Percentiles rank a stretch among this genome's conserved stretches.
Evolutionary conservation across 345 rosid genomes (phyloP).

Genomic region (Dimocarpus longan): DNA sequence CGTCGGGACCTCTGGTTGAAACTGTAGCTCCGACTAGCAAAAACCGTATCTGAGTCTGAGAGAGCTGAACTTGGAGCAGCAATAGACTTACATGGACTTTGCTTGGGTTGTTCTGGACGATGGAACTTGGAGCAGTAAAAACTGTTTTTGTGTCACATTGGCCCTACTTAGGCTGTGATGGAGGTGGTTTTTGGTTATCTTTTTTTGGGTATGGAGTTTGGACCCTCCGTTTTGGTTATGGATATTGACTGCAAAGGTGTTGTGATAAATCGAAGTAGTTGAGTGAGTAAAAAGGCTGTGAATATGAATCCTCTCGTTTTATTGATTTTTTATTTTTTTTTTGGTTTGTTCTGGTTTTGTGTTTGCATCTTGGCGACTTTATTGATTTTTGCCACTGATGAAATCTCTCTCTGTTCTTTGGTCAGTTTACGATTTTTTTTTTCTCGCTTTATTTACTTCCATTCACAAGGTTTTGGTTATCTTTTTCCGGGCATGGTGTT

Average conservation of each 20-base stretch:
- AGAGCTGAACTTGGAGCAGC: slow-evolving; percentile 70
- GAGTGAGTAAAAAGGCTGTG: slow-evolving; percentile 6
- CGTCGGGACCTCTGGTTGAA: slow-evolving; percentile 78
- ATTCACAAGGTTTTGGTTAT: background rate
- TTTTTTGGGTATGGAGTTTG: background rate
- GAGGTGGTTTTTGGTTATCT: background rate
- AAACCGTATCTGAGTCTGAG: slow-evolving; percentile 68
- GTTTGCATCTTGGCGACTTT: too few species aligned
- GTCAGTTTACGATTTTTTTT: too few species aligned
- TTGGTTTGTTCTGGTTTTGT: too few species aligned
- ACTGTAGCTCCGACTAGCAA: slow-evolving; percentile 48
- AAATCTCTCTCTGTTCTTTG: too few species aligned
- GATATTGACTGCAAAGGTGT: background rate
- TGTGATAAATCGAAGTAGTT: background rate
- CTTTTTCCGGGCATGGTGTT: background rate
- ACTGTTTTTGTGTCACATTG: background rate
- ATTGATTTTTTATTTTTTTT: background rate
- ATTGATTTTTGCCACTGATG: too few species aligned
- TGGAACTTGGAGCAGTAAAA: slow-evolving; percentile 30
- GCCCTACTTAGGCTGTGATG: background rate
- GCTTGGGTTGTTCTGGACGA: too few species aligned
- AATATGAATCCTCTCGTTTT: background rate
- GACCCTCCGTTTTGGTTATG: background rate
- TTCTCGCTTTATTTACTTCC: too few species aligned
- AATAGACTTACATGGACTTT: slow-evolving; percentile 19